phyloP scores from a whole-genome alignment of 352 stramenopile species.

The Pythium scleroteichum region DNA sequence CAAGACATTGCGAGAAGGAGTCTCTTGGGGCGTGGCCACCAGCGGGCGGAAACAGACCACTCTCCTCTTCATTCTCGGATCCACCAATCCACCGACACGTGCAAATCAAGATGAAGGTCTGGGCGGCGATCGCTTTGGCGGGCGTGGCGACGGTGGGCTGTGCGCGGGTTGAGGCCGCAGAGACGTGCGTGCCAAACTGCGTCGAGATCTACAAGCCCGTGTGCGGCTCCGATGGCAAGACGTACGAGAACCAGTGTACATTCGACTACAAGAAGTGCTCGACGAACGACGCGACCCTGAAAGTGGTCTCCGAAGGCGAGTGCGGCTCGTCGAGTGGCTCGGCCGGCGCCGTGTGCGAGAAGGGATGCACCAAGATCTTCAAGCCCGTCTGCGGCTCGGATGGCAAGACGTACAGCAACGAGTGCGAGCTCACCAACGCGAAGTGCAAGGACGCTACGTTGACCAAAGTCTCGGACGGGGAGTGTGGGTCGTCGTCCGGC shows the following conservation, averaged over 20 bases:
- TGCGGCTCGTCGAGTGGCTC: constrained; percentile 16
- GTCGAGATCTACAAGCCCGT: constrained; percentile 31
- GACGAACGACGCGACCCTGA: constrained; percentile 25
- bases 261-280: constrained; percentile 32
- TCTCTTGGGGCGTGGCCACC: neutral
- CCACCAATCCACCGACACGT: constrained; percentile 1
- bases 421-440: constrained; percentile 26
- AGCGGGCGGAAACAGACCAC: too few relatives aligned
- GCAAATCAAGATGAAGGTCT: constrained; percentile 23
- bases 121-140: constrained; percentile 12
- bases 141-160: constrained; percentile 4
- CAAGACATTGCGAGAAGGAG: neutral
- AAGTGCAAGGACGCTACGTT: constrained; percentile 23
- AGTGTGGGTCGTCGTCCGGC: constrained; percentile 9
- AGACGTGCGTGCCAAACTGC: constrained; percentile 23
- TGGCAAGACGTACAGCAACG: constrained; percentile 32
- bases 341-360: constrained; percentile 8
- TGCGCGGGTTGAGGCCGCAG: constrained; percentile 1
- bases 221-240: constrained; percentile 32
- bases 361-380: constrained; percentile 21
- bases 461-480: constrained; percentile 13
- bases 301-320: constrained; percentile 15
- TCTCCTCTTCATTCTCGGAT: constrained; percentile 15
- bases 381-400: constrained; percentile 30
- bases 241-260: constrained; percentile 30